phyloP scores from a whole-genome alignment of 73 alveolate genomes.

The Tetrahymena elliotti region DNA sequence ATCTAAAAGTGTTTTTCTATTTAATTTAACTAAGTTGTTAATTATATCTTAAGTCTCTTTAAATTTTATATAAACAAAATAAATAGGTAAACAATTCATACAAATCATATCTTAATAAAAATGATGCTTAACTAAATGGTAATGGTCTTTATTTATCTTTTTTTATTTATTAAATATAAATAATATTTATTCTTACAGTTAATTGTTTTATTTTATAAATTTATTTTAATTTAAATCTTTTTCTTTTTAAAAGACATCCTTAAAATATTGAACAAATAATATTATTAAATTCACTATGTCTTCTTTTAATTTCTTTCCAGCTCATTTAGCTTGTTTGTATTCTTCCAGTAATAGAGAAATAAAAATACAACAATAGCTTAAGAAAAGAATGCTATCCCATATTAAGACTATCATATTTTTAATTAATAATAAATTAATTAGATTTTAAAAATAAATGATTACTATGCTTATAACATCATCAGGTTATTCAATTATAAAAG shows the following conservation, averaged over 20 bases:
- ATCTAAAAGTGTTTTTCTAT: background rate
- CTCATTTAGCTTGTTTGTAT: background rate
- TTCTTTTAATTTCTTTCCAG: background rate
- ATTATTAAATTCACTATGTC: too few species aligned
- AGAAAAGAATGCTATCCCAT: background rate
- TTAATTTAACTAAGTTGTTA: background rate
- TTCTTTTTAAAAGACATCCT: too few species aligned
- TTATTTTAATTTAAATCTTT: too few species aligned
- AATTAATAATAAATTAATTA: background rate
- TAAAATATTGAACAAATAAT: too few species aligned
- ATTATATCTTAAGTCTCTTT: background rate
- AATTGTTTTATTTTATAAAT: too few species aligned
- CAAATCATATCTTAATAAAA: background rate
- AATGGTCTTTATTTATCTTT: background rate
- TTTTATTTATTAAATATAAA: background rate
- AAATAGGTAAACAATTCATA: too few species aligned
- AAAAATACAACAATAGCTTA: background rate
- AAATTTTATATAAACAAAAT: too few species aligned
- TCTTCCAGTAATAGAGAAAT: background rate
- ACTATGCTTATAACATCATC: background rate
- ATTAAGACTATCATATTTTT: background rate
- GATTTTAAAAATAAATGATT: background rate
- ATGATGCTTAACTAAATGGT: background rate
- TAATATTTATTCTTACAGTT: too few species aligned
- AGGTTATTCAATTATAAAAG: background rate